A percentile compares a stretch with the other conserved stretches of the same genome.
These are phyloP conservation scores for Lumnitzera littorea DNA, from an alignment of 345 rosid species.

Conservation along the genomic window DNA sequence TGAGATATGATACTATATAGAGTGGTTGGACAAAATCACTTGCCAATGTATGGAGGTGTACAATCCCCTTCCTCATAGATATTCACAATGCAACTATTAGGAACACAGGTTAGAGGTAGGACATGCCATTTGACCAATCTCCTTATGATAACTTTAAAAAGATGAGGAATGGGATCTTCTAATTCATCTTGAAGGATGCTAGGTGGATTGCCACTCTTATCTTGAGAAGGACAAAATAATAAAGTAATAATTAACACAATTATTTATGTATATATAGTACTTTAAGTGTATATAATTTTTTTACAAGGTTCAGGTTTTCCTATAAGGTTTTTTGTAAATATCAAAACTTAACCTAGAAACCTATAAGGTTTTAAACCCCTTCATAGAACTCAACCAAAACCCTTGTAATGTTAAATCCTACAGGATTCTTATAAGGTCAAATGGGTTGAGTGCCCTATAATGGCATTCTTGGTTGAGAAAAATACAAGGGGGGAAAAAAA, in stretches of 20 bases:
- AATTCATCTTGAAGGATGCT: slow-evolving; percentile 55
- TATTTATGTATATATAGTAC: too few relatives aligned
- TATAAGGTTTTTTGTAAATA: too few relatives aligned
- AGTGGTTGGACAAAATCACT: slow-evolving; percentile 85
- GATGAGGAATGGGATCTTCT: slow-evolving; percentile 77
- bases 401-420: too few relatives aligned
- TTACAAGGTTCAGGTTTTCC: too few relatives aligned
- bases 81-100: slow-evolving; percentile 93
- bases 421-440: too few relatives aligned
- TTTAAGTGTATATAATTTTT: too few relatives aligned
- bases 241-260: background rate
- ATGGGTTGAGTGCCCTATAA: too few relatives aligned
- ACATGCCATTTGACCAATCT: slow-evolving; percentile 83
- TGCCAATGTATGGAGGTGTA: slow-evolving; percentile 92
- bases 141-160: slow-evolving; percentile 77
- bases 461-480: too few relatives aligned
- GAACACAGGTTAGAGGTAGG: slow-evolving; percentile 78
- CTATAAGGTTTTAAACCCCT: too few relatives aligned
- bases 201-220: slow-evolving; percentile 71
- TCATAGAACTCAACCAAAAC: too few relatives aligned
- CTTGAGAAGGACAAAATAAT: slow-evolving; percentile 34
- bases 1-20: slow-evolving; percentile 83
- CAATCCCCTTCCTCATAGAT: slow-evolving; percentile 92
- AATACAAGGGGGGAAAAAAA: too few relatives aligned
- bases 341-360: too few relatives aligned